A percentile compares a stretch with the other conserved stretches of the same genome.
Conservation (phyloP, 2,329 filamentous ascomycete species). For the Celoporthe dispersa region DNA sequence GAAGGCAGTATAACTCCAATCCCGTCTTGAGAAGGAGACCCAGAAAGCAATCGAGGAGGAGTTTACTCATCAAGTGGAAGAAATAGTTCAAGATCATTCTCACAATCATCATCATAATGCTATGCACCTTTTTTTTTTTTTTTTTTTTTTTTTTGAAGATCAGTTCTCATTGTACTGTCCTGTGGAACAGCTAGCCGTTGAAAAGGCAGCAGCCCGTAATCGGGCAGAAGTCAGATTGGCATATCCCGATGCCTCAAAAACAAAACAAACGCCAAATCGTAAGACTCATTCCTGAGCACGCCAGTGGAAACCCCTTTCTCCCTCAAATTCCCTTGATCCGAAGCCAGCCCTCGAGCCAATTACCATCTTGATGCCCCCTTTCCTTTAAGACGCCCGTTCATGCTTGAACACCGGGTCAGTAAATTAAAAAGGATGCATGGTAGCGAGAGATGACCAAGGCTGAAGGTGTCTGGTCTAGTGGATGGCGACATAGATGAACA, state of each 20-base stretch:
- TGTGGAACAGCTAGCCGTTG: not conserved
- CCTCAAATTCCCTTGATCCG: not conserved
- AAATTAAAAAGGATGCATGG: not conserved
- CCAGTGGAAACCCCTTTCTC: not conserved
- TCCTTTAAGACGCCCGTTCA: not conserved
- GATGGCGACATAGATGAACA: not conserved
- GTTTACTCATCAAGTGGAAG: too few relatives aligned
- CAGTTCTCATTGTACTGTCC: not conserved
- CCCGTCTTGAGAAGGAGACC: too few relatives aligned
- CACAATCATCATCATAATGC: not conserved
- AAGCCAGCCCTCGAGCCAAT: not conserved
- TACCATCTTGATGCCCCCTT: not conserved
- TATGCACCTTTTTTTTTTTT: too few relatives aligned
- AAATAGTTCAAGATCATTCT: not conserved
- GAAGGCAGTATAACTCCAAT: too few relatives aligned
- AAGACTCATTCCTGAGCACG: not conserved
- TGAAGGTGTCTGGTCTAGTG: not conserved
- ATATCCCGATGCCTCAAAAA: not conserved
- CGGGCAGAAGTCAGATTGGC: not conserved
- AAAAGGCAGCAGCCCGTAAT: not conserved
- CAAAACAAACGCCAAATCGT: not conserved
- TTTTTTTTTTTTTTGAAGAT: not conserved
- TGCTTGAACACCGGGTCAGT: not conserved
- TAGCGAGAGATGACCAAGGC: not conserved
- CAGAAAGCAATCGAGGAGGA: too few relatives aligned